These are phyloP conservation scores for Phragmites australis DNA, from an alignment of 176 grass and related monocot genomes.

Conservation along the genomic window DNA sequence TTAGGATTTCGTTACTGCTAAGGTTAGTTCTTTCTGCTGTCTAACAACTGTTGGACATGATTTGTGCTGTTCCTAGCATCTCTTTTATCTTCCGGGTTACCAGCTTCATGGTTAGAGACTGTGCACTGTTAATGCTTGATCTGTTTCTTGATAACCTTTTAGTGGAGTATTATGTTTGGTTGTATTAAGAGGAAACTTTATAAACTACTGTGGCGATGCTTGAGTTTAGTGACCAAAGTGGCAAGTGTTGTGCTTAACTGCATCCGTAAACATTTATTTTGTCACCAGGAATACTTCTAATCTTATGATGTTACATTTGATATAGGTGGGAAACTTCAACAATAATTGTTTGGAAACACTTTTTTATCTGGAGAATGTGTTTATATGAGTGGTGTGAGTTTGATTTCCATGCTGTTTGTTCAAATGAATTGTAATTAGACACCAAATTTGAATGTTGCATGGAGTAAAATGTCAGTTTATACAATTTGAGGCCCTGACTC, in stretches of 20 bases:
- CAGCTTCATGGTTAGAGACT: not conserved
- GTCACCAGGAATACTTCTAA: not conserved
- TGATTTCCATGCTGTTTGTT: not conserved
- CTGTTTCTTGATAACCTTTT: not conserved
- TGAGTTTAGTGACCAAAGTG: not conserved
- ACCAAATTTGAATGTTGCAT: not conserved
- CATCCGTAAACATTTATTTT: not conserved
- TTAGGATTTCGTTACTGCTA: not conserved
- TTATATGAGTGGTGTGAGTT: not conserved
- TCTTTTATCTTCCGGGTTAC: not conserved
- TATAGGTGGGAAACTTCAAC: not conserved
- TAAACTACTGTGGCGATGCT: not conserved
- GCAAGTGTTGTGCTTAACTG: not conserved
- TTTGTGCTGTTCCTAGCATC: not conserved
- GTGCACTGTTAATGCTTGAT: not conserved
- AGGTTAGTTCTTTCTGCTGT: no score
- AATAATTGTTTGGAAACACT: not conserved
- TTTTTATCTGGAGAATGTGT: not conserved
- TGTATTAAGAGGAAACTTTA: not conserved
- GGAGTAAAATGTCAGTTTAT: not conserved
- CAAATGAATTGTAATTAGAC: not conserved
- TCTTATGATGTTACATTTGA: not conserved
- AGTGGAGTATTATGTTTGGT: no score
- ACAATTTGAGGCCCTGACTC: no score
- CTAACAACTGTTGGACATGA: not conserved